phyloP scores from a whole-genome alignment of 305 asterid genomes.

The Solanum aculeatissimum region DNA sequence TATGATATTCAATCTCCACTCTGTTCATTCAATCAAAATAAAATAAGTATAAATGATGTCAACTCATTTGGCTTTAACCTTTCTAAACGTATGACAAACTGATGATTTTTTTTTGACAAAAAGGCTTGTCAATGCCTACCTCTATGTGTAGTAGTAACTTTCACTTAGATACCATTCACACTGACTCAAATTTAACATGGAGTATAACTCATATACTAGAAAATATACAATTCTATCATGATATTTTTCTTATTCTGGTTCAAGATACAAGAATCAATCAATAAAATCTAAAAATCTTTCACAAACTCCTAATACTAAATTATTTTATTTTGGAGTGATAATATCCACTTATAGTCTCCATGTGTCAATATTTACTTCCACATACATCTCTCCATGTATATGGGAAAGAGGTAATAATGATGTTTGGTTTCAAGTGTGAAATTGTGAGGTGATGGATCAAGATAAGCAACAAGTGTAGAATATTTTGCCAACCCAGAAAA shows the following conservation, averaged over 20 bases:
- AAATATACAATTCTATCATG: not conserved
- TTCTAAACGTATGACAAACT: not conserved
- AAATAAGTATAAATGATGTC: not conserved
- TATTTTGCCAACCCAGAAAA: conserved; percentile 35
- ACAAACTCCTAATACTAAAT: not conserved
- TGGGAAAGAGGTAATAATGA: not conserved
- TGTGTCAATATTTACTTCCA: not conserved
- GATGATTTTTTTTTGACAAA: not conserved
- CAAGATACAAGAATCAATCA: not conserved
- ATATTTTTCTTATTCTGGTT: not conserved
- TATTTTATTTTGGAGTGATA: not conserved
- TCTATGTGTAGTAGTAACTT: not conserved
- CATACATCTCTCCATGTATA: not conserved
- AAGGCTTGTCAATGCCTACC: not conserved
- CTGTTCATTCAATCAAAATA: not conserved
- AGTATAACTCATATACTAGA: not conserved
- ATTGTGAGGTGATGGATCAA: conserved; percentile 37
- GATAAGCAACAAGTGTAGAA: conserved; percentile 77
- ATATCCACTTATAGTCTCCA: not conserved
- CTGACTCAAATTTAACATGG: not conserved
- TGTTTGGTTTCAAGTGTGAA: not conserved
- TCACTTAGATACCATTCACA: not conserved
- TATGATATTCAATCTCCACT: not conserved
- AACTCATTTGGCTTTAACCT: not conserved
- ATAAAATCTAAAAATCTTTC: not conserved